phyloP scores from a whole-genome alignment of 208 protist genomes.

The Borovskyia barvae region DNA sequence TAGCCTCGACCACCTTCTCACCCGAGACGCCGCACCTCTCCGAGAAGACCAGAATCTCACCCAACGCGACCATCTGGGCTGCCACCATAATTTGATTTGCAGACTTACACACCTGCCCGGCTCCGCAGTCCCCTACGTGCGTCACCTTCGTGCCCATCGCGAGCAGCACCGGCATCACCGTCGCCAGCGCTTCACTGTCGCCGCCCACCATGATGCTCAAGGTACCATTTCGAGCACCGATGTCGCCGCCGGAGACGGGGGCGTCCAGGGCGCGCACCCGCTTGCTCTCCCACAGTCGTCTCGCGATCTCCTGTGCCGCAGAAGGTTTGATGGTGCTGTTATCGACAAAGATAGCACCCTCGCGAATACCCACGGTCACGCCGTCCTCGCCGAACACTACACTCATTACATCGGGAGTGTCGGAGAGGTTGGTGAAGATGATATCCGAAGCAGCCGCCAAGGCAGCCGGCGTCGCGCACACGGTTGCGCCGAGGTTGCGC shows the following conservation, averaged over 20 bases:
- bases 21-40: conserved; percentile 90
- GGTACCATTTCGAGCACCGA: conserved; percentile 91
- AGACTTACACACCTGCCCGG: conserved; percentile 95
- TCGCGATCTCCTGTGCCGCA: conserved; percentile 84
- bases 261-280: conserved; percentile 89
- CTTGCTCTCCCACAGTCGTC: conserved; percentile 68
- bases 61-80: conserved; percentile 93
- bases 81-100: conserved; percentile 96
- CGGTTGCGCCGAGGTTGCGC: conserved; percentile 69
- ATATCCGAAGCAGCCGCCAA: conserved; percentile 82
- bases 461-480: conserved; percentile 69
- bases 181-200: conserved; percentile 64
- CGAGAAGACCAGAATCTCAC: conserved; percentile 93
- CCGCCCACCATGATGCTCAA: conserved; percentile 96
- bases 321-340: conserved; percentile 96
- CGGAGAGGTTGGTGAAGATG: conserved; percentile 93
- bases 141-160: conserved; percentile 86
- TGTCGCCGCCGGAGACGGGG: conserved; percentile 94
- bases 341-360: conserved; percentile 88
- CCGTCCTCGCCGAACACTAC: conserved; percentile 87
- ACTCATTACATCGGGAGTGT: conserved; percentile 85
- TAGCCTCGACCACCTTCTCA: conserved; percentile 79
- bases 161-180: conserved; percentile 72
- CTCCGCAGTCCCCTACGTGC: conserved; percentile 83
- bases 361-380: conserved; percentile 69